Base-by-base conservation (phyloP, 768 basidiomycete genomes). In the Brasilioporus rufonigricans region DNA sequence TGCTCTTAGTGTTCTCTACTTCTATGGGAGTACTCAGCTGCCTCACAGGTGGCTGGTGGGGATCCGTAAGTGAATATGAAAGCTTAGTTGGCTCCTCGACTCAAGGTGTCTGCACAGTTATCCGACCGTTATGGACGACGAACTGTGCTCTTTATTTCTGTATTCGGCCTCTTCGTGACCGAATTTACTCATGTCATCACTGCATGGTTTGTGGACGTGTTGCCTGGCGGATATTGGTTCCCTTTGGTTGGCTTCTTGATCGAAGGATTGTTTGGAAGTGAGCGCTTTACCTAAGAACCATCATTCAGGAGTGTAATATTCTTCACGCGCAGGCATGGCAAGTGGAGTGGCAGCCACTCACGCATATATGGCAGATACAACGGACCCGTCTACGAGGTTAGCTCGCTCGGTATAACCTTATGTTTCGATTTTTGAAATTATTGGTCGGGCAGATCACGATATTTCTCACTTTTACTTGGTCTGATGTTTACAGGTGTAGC, bases 41-140 rank as follows among this genome's bases (percentile, higher is more conserved):
- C 57, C 64, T 94, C 32, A 93, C 91, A 3, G 85, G 87, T 13
- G 90, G 82, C 3, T 94, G 85, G 82, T 96, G 93, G 93, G 87
- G 89, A 52, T 79, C 86, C 50, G 87, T 89, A 70, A 68, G 86
- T 76, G 53, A 46, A 32, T 55, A 29, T 18, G 44, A 47, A 38
- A n/a, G 9, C 23, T 27, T 9, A 21, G 18, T 21, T 39, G 23
- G 4, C 11, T 27, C 13, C 36, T 41, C 14, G 9, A 16, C 50
- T 55, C 40, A 59, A 6, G 12, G 3, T 36, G n/a, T 50, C 24
- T 21, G 10, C 31, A 24, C 38, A 91, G 84, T 77, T 87, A 41
- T 91, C 89, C 6, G 93, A 97, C 71, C 79, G 88, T 16, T 71
- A 80, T 65, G 93, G 93, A 12, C 83, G 93, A 40, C 84, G 79